Evolutionary conservation across 805 yeast species (phyloP).

Genomic region (Ogataea trehaloabstinens): DNA sequence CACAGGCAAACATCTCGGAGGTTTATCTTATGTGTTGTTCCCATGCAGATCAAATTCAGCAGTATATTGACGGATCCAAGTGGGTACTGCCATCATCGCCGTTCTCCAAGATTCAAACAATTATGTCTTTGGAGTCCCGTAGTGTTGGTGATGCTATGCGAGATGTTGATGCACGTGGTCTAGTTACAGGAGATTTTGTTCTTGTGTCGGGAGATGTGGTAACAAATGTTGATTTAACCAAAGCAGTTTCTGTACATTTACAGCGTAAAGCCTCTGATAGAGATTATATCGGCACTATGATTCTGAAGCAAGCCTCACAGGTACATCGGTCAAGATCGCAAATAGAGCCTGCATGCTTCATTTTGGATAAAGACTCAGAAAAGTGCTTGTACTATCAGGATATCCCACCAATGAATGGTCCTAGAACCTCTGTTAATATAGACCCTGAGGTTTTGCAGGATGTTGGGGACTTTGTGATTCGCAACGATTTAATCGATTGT

Average conservation of each 20-base stretch:
- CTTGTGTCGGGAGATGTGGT: conserved; percentile 93
- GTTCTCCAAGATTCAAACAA: conserved; percentile 70
- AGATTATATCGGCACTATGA: conserved; percentile 94
- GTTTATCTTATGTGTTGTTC: conserved; percentile 87
- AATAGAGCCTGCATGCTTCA: conserved; percentile 79
- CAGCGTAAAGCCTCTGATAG: conserved; percentile 70
- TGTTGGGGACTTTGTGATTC: conserved; percentile 70
- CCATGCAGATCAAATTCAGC: conserved; percentile 85
- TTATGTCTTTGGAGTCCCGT: conserved; percentile 80
- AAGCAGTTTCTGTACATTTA: conserved; percentile 71
- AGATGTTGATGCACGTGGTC: conserved; percentile 86
- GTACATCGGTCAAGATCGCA: conserved; percentile 81
- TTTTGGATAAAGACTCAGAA: conserved; percentile 68
- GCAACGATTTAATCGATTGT: conserved; percentile 95
- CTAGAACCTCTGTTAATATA: conserved; percentile 52
- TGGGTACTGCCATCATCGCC: conserved; percentile 75
- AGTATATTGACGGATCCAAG: conserved; percentile 70
- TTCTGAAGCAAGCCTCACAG: conserved; percentile 79
- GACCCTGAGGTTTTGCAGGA: conserved; percentile 83
- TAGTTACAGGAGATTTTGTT: conserved; percentile 86
- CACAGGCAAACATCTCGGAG: conserved; percentile 85
- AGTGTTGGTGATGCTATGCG: conserved; percentile 98
- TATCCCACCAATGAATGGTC: conserved; percentile 54
- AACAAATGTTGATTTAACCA: conserved; percentile 80
- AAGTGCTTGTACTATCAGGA: conserved; percentile 84